Conservation (phyloP, 768 basidiomycete species). For the Russula lepida region DNA sequence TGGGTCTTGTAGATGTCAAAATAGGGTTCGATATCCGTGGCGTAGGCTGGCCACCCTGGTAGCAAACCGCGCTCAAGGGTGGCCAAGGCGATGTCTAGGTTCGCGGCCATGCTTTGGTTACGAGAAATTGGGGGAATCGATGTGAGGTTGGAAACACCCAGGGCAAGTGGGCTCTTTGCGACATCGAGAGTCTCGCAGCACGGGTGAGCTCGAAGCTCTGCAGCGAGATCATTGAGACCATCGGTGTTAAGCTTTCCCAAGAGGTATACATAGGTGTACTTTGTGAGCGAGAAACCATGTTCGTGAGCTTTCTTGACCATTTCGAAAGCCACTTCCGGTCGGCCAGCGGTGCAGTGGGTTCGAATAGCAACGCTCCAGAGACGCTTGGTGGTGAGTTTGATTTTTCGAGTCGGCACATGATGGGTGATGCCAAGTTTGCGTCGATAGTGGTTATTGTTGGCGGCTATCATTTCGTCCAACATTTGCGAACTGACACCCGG, state of each 20-base stretch:
- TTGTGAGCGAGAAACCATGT: conserved; percentile 28
- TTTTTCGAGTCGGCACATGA: background rate
- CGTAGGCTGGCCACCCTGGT: background rate
- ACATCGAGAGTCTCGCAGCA: background rate
- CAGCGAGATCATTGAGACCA: background rate
- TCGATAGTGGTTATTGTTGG: conserved; percentile 25
- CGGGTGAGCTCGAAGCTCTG: background rate
- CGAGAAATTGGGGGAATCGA: background rate
- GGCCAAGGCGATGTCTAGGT: conserved; percentile 1
- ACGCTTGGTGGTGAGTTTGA: conserved; percentile 6
- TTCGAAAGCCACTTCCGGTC: conserved; percentile 35
- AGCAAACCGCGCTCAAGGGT: background rate
- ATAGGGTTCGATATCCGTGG: conserved; percentile 14
- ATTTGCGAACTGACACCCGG: conserved; percentile 32
- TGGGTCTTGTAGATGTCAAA: conserved; percentile 15
- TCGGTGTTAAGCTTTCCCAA: conserved; percentile 24
- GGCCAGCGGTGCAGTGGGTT: conserved; percentile 33
- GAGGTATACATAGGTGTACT: conserved; percentile 31
- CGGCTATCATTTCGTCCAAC: conserved; percentile 27
- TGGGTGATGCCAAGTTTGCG: background rate
- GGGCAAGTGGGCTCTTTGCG: conserved; percentile 1
- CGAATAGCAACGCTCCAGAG: conserved; percentile 36
- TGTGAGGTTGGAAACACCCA: background rate
- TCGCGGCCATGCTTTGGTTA: background rate
- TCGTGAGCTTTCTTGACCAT: conserved; percentile 34